A percentile compares a stretch with the other conserved stretches of the same genome.
Evolutionary conservation across 805 yeast genomes (phyloP).

Genomic region (Suhomyces vadensis): DNA sequence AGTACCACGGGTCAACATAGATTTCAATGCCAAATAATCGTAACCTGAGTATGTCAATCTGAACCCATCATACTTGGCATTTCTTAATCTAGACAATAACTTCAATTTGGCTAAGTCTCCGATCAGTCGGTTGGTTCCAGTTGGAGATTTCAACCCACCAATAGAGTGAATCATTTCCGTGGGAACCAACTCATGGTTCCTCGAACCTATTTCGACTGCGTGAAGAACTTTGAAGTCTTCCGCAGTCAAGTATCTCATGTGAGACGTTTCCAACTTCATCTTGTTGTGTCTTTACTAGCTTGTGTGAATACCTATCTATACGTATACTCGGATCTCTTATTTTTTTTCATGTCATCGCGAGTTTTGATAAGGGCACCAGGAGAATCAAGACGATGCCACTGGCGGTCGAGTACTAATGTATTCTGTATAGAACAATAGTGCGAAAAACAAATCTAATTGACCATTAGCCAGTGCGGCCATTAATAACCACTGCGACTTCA

Average conservation of each 20-base stretch:
- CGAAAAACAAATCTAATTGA: no score
- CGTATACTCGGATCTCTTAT: not conserved
- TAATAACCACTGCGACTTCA: no score
- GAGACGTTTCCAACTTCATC: constrained; percentile 91
- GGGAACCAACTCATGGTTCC: constrained; percentile 94
- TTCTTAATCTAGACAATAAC: constrained; percentile 73
- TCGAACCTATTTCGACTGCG: constrained; percentile 88
- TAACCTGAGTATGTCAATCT: constrained; percentile 84
- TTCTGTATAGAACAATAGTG: no score
- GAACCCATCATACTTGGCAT: constrained; percentile 95
- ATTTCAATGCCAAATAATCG: constrained; percentile 87
- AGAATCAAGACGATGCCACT: no score
- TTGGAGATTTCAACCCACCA: constrained; percentile 72
- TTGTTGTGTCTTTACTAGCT: constrained; percentile 11
- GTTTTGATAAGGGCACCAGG: not conserved
- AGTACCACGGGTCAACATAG: constrained; percentile 73
- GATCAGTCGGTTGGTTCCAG: constrained; percentile 76
- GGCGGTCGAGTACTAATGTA: no score
- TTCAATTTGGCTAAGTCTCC: constrained; percentile 86
- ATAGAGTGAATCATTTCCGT: constrained; percentile 77
- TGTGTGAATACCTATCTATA: not conserved
- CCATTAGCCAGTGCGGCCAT: no score
- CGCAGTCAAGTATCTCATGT: constrained; percentile 87
- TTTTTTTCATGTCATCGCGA: constrained; percentile 10
- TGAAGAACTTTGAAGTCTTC: constrained; percentile 89